Conservation (phyloP, 2,329 filamentous ascomycete species). For the Colletotrichum sp. region DNA sequence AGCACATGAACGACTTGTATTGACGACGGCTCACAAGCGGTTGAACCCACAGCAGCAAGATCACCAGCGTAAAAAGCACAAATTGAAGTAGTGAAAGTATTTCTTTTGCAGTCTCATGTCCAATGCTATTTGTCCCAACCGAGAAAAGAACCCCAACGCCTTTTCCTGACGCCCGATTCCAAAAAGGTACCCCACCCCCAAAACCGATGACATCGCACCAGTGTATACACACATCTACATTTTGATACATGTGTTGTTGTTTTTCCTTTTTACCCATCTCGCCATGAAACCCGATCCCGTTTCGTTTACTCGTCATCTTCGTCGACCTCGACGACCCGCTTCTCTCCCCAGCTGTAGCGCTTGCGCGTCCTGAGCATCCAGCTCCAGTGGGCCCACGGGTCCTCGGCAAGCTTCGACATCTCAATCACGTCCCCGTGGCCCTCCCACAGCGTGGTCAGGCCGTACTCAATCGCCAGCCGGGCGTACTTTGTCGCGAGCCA, state of each 20-base stretch:
- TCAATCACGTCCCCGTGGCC: slow-evolving; percentile 34
- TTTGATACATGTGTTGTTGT: background rate
- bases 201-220: background rate
- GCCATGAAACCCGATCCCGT: background rate
- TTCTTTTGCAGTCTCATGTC: background rate
- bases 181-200: background rate
- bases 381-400: slow-evolving; percentile 44
- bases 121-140: background rate
- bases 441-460: slow-evolving; percentile 25
- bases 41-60: background rate
- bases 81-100: background rate
- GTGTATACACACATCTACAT: background rate
- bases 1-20: background rate
- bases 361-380: slow-evolving; percentile 39
- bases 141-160: background rate
- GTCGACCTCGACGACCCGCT: background rate
- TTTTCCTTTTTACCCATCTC: background rate
- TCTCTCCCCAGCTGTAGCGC: slow-evolving; percentile 32
- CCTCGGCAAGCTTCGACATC: slow-evolving; percentile 35
- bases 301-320: background rate
- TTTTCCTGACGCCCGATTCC: background rate
- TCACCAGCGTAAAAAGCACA: background rate
- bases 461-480: slow-evolving; percentile 39
- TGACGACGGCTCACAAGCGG: background rate
- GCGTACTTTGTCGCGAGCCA: slow-evolving; percentile 44